These are phyloP conservation scores for Trematosphaeria pertusa DNA, from an alignment of 2,329 filamentous ascomycete species.

Conservation along the genomic window DNA sequence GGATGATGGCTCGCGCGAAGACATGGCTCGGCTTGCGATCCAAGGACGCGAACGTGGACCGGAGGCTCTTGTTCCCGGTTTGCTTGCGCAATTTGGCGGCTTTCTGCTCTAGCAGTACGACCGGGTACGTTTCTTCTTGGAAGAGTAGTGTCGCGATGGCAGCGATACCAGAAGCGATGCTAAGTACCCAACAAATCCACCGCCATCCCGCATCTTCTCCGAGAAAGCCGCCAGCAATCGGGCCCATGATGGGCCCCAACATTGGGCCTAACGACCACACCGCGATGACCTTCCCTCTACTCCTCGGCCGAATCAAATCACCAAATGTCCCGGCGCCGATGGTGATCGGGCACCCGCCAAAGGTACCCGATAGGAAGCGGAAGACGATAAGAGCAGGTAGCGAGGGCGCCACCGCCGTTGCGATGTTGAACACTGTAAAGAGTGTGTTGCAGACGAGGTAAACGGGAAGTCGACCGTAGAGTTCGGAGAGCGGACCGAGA, in stretches of 20 bases:
- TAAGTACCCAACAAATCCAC: constrained; percentile 42
- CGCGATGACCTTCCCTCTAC: constrained; percentile 31
- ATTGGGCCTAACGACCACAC: constrained; percentile 21
- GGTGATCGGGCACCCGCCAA: constrained; percentile 23
- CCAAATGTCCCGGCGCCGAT: constrained; percentile 27
- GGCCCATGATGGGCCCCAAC: constrained; percentile 27
- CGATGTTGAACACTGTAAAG: constrained; percentile 67
- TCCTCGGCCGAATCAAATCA: constrained; percentile 28
- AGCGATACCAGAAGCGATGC: constrained; percentile 42
- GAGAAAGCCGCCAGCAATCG: constrained; percentile 25
- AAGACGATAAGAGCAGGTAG: constrained; percentile 53
- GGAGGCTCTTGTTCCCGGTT: constrained; percentile 37
- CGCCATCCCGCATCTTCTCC: constrained; percentile 23
- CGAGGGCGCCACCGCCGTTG: constrained; percentile 57
- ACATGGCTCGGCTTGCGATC: constrained; percentile 41
- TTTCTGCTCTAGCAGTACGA: constrained; percentile 46
- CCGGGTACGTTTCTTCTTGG: constrained; percentile 28
- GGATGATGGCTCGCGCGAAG: constrained; percentile 50
- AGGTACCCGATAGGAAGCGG: constrained; percentile 54
- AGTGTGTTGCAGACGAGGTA: constrained; percentile 62
- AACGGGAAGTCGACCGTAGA: constrained; percentile 50
- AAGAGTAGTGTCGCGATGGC: constrained; percentile 41
- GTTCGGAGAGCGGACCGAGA: constrained; percentile 33
- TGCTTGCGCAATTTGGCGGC: constrained; percentile 30
- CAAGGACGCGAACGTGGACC: constrained; percentile 40